Evolutionary conservation across 2,329 filamentous ascomycete species (phyloP).

Genomic region (Lecanosticta acicola): DNA sequence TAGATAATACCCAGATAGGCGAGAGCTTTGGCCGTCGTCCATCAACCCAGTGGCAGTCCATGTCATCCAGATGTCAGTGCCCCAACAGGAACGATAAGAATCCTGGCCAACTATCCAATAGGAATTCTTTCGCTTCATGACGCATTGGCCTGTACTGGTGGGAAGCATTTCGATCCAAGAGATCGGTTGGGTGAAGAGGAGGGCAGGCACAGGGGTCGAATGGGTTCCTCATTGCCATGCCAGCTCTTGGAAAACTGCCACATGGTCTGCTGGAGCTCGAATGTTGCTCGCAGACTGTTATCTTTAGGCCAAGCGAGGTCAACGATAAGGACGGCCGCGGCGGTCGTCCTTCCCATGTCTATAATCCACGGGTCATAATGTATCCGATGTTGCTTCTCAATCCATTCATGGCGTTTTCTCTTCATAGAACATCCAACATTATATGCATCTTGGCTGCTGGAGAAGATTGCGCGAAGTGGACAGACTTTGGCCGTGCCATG

Average conservation of each 20-base stretch:
- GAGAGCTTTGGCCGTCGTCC: background rate
- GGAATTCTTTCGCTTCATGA: too few relatives aligned
- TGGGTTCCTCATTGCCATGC: too few relatives aligned
- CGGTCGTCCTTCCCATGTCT: too few relatives aligned
- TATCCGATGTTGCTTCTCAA: too few relatives aligned
- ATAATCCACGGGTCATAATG: too few relatives aligned
- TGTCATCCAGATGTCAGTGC: background rate
- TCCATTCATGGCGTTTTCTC: too few relatives aligned
- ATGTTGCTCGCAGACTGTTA: background rate
- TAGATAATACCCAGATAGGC: background rate
- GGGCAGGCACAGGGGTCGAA: background rate
- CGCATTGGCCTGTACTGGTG: too few relatives aligned
- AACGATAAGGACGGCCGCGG: slow-evolving; percentile 10
- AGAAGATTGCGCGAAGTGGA: too few relatives aligned
- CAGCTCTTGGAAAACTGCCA: background rate
- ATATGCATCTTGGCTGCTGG: too few relatives aligned
- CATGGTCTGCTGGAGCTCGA: background rate
- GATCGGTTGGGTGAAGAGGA: background rate
- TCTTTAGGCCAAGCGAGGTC: slow-evolving; percentile 8
- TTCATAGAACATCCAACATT: too few relatives aligned
- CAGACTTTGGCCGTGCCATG: too few relatives aligned
- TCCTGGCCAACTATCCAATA: background rate
- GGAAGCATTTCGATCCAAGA: too few relatives aligned
- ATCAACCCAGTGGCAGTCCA: background rate
- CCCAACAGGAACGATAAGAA: background rate